Evolutionary conservation across 345 rosid genomes (phyloP), one percentile per base, ranked within the genome.

Genomic region (Laguncularia racemosa): DNA sequence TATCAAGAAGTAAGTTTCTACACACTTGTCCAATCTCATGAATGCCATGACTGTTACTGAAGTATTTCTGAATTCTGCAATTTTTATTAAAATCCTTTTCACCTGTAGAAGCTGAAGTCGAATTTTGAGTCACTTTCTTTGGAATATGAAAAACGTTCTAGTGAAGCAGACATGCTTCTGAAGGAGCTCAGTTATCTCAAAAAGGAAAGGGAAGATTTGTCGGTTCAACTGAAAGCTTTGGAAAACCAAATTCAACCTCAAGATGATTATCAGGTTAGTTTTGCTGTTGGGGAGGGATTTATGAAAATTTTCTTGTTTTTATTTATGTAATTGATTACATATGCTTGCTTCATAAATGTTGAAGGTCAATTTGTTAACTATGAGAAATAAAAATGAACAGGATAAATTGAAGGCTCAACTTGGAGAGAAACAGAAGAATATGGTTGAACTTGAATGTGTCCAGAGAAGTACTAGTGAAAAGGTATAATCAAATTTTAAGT

Each of bases 1-100:
- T 59, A 75, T 53, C 77, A 77, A 59, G 76, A 74, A 76, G 95
- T 84, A 75, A 78, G 74, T 59, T 59, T 44, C 65, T 45, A 13
- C 17, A 15, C 11, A 10, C 8, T 44, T 58, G 20, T 12, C 16
- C 40, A 28, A 19, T 46, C 14, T 28, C 28, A 47, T 58, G 16
- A 40, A 4, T 58, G 20, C 48, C 62, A 12, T 28, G 26, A 16
- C 43, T 13, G 15, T 43, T 3, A 40, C 48, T 19, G 3, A 46
- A 19, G 38, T 56, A 13, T 33, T 15, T 16, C n/a, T 53, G 57
- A 53, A 28, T 16, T 53, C 16, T 23, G 57, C 20, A 14, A 38
- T 14, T 6, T 40, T 43, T 43, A 18, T 44, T 44, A 33, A 4
- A 10, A 21, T 16, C 14, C 45, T 38, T 57, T 67, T 64, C 26